Conservation (phyloP, 768 basidiomycete species). For the Pluteus cervinus region DNA sequence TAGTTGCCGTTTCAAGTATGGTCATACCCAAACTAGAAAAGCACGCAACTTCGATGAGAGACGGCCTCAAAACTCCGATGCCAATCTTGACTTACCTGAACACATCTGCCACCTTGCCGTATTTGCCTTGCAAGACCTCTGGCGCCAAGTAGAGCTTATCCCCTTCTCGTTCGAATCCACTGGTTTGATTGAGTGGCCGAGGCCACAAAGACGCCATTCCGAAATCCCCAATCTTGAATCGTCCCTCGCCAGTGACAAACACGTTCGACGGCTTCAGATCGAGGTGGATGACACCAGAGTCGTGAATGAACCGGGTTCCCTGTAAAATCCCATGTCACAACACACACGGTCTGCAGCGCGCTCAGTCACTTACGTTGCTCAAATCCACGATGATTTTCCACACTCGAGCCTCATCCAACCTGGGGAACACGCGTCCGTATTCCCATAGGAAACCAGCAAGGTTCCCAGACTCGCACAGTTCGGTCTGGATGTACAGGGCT, state of each 20-base stretch:
- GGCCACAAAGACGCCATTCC: constrained; percentile 98
- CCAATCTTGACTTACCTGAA: constrained; percentile 74
- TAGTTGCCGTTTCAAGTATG: constrained; percentile 90
- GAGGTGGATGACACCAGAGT: constrained; percentile 84
- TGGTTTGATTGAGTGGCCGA: constrained; percentile 32
- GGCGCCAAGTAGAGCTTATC: constrained; percentile 97
- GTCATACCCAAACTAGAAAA: constrained; percentile 83
- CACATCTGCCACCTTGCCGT: constrained; percentile 92
- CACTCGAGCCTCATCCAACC: constrained; percentile 84
- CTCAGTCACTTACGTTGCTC: constrained; percentile 62
- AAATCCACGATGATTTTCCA: constrained; percentile 96
- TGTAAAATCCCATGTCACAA: constrained; percentile 21
- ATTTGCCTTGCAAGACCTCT: constrained; percentile 87
- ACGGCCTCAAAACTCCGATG: constrained; percentile 17
- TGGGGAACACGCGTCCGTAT: constrained; percentile 79
- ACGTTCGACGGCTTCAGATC: constrained; percentile 98
- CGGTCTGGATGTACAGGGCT: constrained; percentile 86
- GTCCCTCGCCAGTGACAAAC: constrained; percentile 80
- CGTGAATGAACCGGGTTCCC: constrained; percentile 89
- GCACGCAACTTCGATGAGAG: constrained; percentile 34
- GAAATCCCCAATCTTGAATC: constrained; percentile 97
- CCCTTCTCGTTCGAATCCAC: constrained; percentile 88
- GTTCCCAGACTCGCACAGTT: constrained; percentile 91
- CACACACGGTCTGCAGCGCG: constrained; percentile 17
- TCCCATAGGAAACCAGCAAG: constrained; percentile 87